Evolutionary conservation across 148 eudicot species (phyloP).

Genomic region (Cornus controversa): DNA sequence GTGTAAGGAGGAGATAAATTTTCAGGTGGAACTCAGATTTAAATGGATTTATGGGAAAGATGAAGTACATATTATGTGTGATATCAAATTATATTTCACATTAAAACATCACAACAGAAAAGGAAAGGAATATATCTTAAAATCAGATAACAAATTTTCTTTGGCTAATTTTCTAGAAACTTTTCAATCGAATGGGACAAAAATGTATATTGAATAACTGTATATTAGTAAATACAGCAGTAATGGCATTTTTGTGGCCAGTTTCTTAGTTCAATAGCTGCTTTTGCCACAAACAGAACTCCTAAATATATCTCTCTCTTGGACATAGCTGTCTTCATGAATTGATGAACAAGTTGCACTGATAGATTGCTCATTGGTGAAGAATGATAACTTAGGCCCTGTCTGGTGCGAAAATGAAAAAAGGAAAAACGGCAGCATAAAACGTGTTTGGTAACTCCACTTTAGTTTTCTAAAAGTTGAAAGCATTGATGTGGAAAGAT

Average conservation of each 20-base stretch:
- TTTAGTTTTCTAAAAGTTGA: too few relatives aligned
- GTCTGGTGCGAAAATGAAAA: too few relatives aligned
- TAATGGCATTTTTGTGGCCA: background rate
- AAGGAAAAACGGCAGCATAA: too few relatives aligned
- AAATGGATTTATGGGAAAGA: background rate
- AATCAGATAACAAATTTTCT: background rate
- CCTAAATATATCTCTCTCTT: background rate
- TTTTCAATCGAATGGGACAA: background rate
- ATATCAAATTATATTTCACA: background rate
- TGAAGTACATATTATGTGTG: background rate
- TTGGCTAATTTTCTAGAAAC: background rate
- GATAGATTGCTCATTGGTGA: background rate
- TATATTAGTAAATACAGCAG: background rate
- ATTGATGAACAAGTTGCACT: background rate
- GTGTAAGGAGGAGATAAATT: background rate
- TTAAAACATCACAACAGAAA: background rate
- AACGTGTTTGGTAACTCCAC: too few relatives aligned
- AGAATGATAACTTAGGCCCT: background rate
- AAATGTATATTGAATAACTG: too few relatives aligned
- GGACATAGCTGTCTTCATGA: background rate
- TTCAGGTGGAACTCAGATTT: background rate
- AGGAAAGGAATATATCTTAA: background rate
- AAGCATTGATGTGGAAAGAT: too few relatives aligned
- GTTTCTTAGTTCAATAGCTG: background rate
- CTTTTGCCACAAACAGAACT: background rate